These are phyloP conservation scores for Magnolia sinica DNA, from an alignment of 164 flowering plant genomes.

Conservation along the genomic window DNA sequence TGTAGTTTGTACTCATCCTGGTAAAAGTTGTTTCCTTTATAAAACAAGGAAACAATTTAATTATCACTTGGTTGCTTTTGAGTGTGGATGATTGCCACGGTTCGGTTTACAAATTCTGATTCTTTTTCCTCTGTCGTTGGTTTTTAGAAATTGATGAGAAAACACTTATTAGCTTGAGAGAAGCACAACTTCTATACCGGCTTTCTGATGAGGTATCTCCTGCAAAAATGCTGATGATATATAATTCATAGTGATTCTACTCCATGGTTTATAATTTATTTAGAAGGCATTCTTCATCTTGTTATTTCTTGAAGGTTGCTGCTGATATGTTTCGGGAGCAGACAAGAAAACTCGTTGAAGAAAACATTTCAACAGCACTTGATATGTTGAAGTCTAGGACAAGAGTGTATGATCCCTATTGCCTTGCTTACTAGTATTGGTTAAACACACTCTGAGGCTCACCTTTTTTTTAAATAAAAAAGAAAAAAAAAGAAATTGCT, in stretches of 20 bases:
- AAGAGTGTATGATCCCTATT: slow-evolving; percentile 46
- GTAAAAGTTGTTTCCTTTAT: not conserved
- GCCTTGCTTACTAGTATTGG: not conserved
- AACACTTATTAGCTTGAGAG: slow-evolving; percentile 62
- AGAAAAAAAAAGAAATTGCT: no score
- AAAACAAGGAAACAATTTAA: not conserved
- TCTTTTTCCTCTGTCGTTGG: not conserved
- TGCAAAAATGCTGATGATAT: not conserved
- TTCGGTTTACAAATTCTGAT: not conserved
- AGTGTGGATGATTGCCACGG: not conserved
- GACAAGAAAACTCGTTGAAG: slow-evolving; percentile 71
- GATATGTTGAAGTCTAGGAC: slow-evolving; percentile 62
- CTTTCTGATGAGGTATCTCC: slow-evolving; percentile 85
- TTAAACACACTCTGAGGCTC: no score
- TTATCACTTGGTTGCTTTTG: not conserved
- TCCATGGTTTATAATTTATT: not conserved
- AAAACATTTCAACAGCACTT: slow-evolving; percentile 64
- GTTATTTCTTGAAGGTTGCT: slow-evolving; percentile 64
- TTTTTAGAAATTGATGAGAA: slow-evolving; percentile 52
- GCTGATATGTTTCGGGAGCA: slow-evolving; percentile 77
- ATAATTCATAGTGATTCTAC: not conserved
- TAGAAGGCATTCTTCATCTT: not conserved
- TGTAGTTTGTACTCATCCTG: not conserved
- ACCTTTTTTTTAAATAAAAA: no score
- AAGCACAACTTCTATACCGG: slow-evolving; percentile 56